Evolutionary conservation across 1,284 basidiomycete species (phyloP).

Genomic region (Heimioporus punctisporus): DNA sequence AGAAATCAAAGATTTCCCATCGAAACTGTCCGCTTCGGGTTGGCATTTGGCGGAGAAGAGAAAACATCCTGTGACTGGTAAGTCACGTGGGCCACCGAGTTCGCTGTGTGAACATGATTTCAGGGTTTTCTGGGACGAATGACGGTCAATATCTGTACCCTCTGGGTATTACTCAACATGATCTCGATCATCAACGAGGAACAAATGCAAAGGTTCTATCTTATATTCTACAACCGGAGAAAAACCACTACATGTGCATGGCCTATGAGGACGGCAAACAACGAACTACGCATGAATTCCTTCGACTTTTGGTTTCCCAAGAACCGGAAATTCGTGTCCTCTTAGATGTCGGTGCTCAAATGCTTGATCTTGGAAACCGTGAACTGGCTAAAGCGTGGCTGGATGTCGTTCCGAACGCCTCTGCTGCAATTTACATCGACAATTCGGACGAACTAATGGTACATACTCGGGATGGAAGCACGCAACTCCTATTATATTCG

Average conservation of each 20-base stretch:
- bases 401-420: slow-evolving; percentile 24
- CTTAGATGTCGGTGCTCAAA: background rate
- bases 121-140: slow-evolving; percentile 23
- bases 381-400: slow-evolving; percentile 37
- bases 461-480: slow-evolving; percentile 36
- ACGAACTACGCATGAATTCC: background rate
- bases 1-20: slow-evolving; percentile 43
- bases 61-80: slow-evolving; percentile 6
- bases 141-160: slow-evolving; percentile 15
- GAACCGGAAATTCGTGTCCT: background rate
- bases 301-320: background rate
- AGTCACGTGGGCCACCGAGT: background rate
- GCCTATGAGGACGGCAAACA: background rate
- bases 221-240: background rate
- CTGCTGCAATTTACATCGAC: slow-evolving; percentile 48
- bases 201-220: background rate
- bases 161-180: slow-evolving; percentile 6
- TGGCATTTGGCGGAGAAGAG: slow-evolving; percentile 48
- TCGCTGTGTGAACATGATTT: background rate
- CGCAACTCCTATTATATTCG: slow-evolving; percentile 42
- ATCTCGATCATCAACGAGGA: background rate
- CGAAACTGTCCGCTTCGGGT: slow-evolving; percentile 45
- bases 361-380: background rate
- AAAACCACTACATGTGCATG: background rate
- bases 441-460: slow-evolving; percentile 43